A percentile compares a stretch with the other conserved stretches of the same genome.
Conservation (phyloP, 2,329 filamentous ascomycete species). For the Epichloe uncinata region DNA sequence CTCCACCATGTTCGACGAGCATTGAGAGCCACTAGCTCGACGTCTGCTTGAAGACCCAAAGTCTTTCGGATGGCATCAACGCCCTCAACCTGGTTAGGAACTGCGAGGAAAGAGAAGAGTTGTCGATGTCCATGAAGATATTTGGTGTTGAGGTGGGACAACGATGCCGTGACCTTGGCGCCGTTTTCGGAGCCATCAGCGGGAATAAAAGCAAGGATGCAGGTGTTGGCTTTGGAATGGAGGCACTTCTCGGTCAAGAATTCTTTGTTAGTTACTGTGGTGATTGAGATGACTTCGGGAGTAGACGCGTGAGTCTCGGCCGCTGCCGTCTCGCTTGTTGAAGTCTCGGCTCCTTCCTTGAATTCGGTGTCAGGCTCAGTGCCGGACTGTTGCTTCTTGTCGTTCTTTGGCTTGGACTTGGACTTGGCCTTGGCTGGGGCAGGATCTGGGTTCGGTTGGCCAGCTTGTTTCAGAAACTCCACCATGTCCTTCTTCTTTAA, state of each 20-base stretch:
- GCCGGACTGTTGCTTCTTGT: slow-evolving; percentile 10
- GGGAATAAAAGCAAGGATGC: slow-evolving; percentile 63
- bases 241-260: slow-evolving; percentile 62
- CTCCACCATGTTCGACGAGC: slow-evolving; percentile 79
- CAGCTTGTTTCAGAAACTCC: slow-evolving; percentile 68
- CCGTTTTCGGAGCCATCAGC: slow-evolving; percentile 34
- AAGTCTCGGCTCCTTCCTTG: slow-evolving; percentile 25
- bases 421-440: slow-evolving; percentile 26
- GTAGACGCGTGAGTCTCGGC: slow-evolving; percentile 8
- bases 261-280: slow-evolving; percentile 47
- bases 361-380: slow-evolving; percentile 21
- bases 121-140: slow-evolving; percentile 51
- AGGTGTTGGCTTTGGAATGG: slow-evolving; percentile 62
- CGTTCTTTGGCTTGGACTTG: slow-evolving; percentile 21
- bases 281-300: slow-evolving; percentile 44
- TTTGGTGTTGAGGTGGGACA: slow-evolving; percentile 66
- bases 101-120: slow-evolving; percentile 71
- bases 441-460: slow-evolving; percentile 66
- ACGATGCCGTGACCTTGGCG: slow-evolving; percentile 44
- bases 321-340: slow-evolving; percentile 16
- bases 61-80: slow-evolving; percentile 28
- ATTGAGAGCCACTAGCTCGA: slow-evolving; percentile 73
- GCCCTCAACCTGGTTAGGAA: slow-evolving; percentile 39
- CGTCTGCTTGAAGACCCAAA: slow-evolving; percentile 46
- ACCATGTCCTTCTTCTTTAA: slow-evolving; percentile 74